Conservation (phyloP, 495 filamentous ascomycete species). For the Xylaria longipes region DNA sequence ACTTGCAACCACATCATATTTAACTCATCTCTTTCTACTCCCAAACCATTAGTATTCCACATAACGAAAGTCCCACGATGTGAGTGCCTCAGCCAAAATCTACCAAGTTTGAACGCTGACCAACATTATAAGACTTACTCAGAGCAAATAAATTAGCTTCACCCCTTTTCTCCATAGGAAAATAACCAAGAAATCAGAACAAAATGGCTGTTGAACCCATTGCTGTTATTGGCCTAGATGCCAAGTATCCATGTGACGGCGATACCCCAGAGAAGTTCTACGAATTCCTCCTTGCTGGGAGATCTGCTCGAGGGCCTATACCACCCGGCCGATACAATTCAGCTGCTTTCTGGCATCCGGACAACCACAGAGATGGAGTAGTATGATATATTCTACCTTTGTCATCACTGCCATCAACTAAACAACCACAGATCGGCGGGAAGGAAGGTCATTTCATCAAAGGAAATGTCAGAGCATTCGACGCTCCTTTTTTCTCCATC, state of each 20-base stretch:
- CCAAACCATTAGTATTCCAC: neutral
- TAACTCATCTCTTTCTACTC: neutral
- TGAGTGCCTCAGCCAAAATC: neutral
- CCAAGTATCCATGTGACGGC: conserved; percentile 48
- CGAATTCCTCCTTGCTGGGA: conserved; percentile 48
- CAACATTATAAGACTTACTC: neutral
- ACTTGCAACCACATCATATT: neutral
- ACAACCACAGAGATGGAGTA: neutral
- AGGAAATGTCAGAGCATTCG: conserved; percentile 50
- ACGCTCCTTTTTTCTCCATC: conserved; percentile 64
- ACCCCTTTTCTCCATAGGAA: neutral
- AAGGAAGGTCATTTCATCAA: conserved; percentile 57
- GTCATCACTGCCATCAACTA: neutral
- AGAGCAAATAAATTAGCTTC: neutral
- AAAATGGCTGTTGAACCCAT: conserved; percentile 30
- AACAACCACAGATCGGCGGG: neutral
- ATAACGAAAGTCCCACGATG: neutral
- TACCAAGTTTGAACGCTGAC: neutral
- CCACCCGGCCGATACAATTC: neutral
- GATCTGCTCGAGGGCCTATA: conserved; percentile 36
- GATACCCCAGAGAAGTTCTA: conserved; percentile 52
- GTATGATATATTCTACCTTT: neutral
- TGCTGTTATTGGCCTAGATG: conserved; percentile 53
- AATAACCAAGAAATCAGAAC: neutral
- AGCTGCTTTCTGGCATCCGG: neutral